A percentile compares a stretch with the other conserved stretches of the same genome.
Conservation (phyloP, 164 flowering plant species). For the Magnolia officinalis region DNA sequence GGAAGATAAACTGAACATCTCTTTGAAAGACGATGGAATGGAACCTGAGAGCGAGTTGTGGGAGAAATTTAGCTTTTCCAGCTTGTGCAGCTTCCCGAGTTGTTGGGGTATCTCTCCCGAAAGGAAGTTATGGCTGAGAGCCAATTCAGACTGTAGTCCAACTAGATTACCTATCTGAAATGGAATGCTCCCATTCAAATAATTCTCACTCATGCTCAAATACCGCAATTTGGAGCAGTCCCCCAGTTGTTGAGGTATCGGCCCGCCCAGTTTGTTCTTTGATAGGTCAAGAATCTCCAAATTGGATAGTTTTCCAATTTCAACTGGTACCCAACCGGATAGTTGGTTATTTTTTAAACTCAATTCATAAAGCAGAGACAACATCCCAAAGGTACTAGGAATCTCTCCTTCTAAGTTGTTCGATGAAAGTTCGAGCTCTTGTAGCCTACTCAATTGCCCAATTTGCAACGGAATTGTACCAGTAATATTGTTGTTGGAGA, state of each 20-base stretch:
- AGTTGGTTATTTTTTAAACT: neutral
- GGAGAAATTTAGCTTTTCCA: slow-evolving; percentile 5
- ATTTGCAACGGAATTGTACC: slow-evolving; percentile 5
- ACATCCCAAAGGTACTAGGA: neutral
- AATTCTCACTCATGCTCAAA: neutral
- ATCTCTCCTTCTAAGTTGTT: slow-evolving; percentile 4
- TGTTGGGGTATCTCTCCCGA: slow-evolving; percentile 5
- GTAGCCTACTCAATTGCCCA: neutral
- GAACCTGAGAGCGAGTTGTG: slow-evolving; percentile 2
- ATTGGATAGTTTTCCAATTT: neutral
- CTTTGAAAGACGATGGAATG: slow-evolving; percentile 1
- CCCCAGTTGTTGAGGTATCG: slow-evolving; percentile 11
- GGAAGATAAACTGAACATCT: neutral
- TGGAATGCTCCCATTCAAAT: slow-evolving; percentile 5
- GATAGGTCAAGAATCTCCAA: neutral
- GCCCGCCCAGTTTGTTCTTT: neutral
- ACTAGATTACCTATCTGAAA: slow-evolving; percentile 2
- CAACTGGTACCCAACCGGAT: neutral
- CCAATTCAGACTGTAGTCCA: neutral
- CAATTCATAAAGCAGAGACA: neutral
- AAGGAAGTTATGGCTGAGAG: neutral
- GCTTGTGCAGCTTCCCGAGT: neutral
- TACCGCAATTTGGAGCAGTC: slow-evolving; percentile 12
- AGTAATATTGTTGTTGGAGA: slow-evolving; percentile 1
- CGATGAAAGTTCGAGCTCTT: neutral